A percentile compares a stretch with the other conserved stretches of the same genome.
Conservation (phyloP, 345 rosid genomes). For the Cochlearia excelsa region DNA sequence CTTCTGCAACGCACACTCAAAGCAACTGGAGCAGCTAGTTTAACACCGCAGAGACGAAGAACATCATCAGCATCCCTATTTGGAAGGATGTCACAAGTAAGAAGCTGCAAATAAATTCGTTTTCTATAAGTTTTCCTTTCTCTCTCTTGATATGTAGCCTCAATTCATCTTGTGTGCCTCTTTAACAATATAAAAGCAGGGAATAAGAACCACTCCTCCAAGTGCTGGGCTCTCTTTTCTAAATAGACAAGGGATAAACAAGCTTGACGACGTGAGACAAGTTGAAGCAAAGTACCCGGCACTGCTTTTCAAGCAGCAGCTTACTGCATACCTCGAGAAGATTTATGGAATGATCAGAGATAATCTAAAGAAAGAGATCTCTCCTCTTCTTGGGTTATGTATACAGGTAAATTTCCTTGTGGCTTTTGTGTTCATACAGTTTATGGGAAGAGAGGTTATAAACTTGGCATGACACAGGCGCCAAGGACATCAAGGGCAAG, state of each 20-base stretch:
- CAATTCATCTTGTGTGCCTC: conserved; percentile 5
- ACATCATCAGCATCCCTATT: conserved; percentile 84
- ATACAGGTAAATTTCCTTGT: conserved; percentile 68
- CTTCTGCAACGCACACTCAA: conserved; percentile 94
- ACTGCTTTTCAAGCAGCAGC: conserved; percentile 95
- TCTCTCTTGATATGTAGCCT: conserved; percentile 14
- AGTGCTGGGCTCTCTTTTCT: conserved; percentile 81
- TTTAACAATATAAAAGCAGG: conserved; percentile 50
- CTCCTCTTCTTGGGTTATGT: conserved; percentile 92
- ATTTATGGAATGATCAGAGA: conserved; percentile 99
- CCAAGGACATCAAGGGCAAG: conserved; percentile 95
- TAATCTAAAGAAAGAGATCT: conserved; percentile 90
- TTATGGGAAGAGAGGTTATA: neutral
- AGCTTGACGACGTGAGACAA: conserved; percentile 82
- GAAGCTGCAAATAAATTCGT: conserved; percentile 29
- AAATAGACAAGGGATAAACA: conserved; percentile 64
- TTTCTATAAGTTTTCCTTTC: conserved; percentile 7
- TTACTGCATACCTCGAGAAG: conserved; percentile 97
- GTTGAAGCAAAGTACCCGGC: conserved; percentile 99
- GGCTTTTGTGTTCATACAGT: conserved; percentile 19
- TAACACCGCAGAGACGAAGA: conserved; percentile 96
- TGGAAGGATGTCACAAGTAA: conserved; percentile 98
- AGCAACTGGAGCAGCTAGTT: conserved; percentile 96
- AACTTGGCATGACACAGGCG: conserved; percentile 56
- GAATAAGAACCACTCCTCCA: conserved; percentile 84